phyloP scores from a whole-genome alignment of 1,284 basidiomycete species.

The Clitocybe nebularis region DNA sequence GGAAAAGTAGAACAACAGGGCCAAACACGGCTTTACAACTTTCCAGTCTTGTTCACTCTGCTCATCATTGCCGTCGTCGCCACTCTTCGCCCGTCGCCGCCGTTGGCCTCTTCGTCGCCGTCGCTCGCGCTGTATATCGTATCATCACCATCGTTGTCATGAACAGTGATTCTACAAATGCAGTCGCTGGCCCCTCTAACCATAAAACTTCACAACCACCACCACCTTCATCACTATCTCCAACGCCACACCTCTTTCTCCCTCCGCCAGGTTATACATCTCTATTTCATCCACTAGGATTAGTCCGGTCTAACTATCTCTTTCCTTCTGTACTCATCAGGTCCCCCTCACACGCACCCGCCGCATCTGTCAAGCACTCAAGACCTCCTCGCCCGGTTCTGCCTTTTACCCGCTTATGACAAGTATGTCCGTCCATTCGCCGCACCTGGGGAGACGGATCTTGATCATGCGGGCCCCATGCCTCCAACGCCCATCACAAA shows the following conservation, averaged over 20 bases:
- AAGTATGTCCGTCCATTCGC: slow-evolving; percentile 62
- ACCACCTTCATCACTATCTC: slow-evolving; percentile 15
- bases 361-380: slow-evolving; percentile 64
- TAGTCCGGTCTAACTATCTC: slow-evolving; percentile 5
- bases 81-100: slow-evolving; percentile 15
- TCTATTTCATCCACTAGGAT: slow-evolving; percentile 2
- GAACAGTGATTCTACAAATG: slow-evolving; percentile 32
- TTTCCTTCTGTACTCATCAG: slow-evolving; percentile 24
- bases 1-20: slow-evolving; percentile 11
- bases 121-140: slow-evolving; percentile 8
- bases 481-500: slow-evolving; percentile 19
- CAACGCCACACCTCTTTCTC: slow-evolving; percentile 34
- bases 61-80: slow-evolving; percentile 12
- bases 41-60: slow-evolving; percentile 14
- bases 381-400: slow-evolving; percentile 67
- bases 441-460: slow-evolving; percentile 18
- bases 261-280: slow-evolving; percentile 37
- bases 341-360: slow-evolving; percentile 37
- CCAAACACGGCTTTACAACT: slow-evolving; percentile 20
- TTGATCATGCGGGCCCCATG: slow-evolving; percentile 19
- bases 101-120: slow-evolving; percentile 14
- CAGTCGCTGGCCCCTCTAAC: slow-evolving; percentile 40
- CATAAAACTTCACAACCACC: slow-evolving; percentile 20
- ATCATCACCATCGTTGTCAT: slow-evolving; percentile 22
- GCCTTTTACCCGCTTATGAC: slow-evolving; percentile 67